Conservation (phyloP, 805 yeast genomes). For the Lipomyces oligophaga region DNA sequence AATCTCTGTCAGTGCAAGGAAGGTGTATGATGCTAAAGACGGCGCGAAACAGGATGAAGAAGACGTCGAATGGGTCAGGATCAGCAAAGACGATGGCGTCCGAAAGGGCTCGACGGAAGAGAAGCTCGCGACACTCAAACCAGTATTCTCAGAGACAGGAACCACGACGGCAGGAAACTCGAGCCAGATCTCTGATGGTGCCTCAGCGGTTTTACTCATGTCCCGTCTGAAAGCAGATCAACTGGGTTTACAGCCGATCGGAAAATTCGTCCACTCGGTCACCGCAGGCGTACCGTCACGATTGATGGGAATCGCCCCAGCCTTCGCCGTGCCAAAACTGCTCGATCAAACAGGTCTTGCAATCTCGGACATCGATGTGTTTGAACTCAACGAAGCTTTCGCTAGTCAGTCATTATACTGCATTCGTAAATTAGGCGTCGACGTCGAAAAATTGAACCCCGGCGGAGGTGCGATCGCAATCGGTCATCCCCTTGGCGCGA, state of each 20-base stretch:
- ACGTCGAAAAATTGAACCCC: conserved; percentile 66
- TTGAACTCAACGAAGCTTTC: conserved; percentile 85
- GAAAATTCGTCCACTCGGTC: conserved; percentile 79
- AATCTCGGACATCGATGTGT: conserved; percentile 64
- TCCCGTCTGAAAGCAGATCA: conserved; percentile 71
- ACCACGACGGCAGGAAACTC: conserved; percentile 92
- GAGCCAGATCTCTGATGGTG: conserved; percentile 87
- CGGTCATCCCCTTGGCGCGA: conserved; percentile 87
- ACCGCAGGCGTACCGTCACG: conserved; percentile 84
- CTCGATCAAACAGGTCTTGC: conserved; percentile 65
- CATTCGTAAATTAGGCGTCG: conserved; percentile 59
- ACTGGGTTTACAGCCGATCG: conserved; percentile 72
- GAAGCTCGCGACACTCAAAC: conserved; percentile 36
- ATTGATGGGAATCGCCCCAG: conserved; percentile 86
- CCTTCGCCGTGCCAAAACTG: conserved; percentile 84
- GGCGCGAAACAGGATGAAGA: conserved; percentile 18
- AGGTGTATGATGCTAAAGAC: conserved; percentile 6
- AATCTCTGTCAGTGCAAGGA: conserved; percentile 49
- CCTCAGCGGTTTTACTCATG: conserved; percentile 77
- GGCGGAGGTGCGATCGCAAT: conserved; percentile 93
- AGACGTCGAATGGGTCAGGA: conserved; percentile 9
- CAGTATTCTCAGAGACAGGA: conserved; percentile 59
- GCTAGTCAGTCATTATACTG: conserved; percentile 85
- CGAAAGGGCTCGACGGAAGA: conserved; percentile 35
- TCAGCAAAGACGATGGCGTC: conserved; percentile 38